Conservation (phyloP, 768 basidiomycete genomes). For the Tylopilus plumbeoviolaceoides region DNA sequence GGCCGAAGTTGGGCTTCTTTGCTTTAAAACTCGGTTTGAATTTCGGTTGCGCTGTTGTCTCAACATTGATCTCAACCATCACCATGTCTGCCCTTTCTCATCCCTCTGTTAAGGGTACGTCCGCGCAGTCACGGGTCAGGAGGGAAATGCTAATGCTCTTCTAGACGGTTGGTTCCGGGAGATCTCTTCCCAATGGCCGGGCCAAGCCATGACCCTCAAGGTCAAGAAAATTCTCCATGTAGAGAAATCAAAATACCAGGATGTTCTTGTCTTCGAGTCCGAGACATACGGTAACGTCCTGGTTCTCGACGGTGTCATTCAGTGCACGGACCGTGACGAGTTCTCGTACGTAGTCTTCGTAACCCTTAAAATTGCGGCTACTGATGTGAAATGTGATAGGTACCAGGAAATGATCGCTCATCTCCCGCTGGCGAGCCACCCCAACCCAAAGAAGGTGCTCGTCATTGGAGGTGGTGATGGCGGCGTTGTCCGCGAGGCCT, state of each 20-base stretch:
- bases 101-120: slow-evolving; percentile 49
- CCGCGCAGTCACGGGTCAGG: not conserved
- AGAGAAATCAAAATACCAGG: slow-evolving; percentile 92
- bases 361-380: not conserved
- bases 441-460: too few relatives aligned
- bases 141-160: slow-evolving; percentile 5
- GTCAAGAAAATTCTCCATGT: slow-evolving; percentile 93
- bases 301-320: slow-evolving; percentile 91
- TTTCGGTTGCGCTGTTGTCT: not conserved
- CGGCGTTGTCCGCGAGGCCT: slow-evolving; percentile 74
- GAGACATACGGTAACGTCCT: slow-evolving; percentile 96
- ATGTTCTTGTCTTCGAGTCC: slow-evolving; percentile 95
- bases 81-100: slow-evolving; percentile 50
- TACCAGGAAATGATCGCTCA: slow-evolving; percentile 95
- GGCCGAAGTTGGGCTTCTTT: not conserved
- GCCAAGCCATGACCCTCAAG: slow-evolving; percentile 95
- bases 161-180: slow-evolving; percentile 95
- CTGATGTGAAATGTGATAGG: slow-evolving; percentile 36
- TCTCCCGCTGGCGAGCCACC: too few relatives aligned
- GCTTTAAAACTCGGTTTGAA: not conserved
- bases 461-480: too few relatives aligned
- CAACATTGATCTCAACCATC: not conserved
- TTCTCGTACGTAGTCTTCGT: too few relatives aligned
- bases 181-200: slow-evolving; percentile 93
- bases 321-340: slow-evolving; percentile 43